Evolutionary conservation across 2,329 filamentous ascomycete species (phyloP), one percentile per base, ranked within the genome.

Genomic region (Sporothrix euskadiensis): DNA sequence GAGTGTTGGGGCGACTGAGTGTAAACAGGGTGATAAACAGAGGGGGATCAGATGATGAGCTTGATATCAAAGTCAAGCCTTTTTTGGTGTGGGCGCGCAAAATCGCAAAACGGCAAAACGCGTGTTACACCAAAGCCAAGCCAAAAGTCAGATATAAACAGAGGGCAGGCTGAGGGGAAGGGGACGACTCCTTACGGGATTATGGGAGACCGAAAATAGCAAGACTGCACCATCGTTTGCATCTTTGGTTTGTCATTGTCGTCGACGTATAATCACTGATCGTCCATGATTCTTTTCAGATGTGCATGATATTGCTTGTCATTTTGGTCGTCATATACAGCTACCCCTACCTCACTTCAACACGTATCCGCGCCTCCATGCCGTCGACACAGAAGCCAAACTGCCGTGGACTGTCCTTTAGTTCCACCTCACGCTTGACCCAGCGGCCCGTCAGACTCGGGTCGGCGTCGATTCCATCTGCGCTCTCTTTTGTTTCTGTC

Each of bases 331-430:
- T 69, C 44, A 69, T 35, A 19, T 49, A 49, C 44, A 49, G 44
- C 7, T 14, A 19, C 4, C 4, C 26, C n/a, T 49, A 74, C 26
- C 19, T 75, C 75, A 83, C 71, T 79, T 94, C 92, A 44, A 97
- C 88, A 54, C 94, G 86, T 49, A 98, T 87, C 75, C 82, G 88
- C 10, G 89, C 92, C 78, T 93, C 90, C 75, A 84, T 80, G 0
- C 91, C 90, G 79, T 97, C 94, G 73, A 98, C 89, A 81, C 91
- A 94, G 78, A 94, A 95, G 1, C 94, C 94, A 76, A 97, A 85
- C 80, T 92, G 90, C 78, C 93, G 89, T 10, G 93, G 94, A 14
- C 93, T 92, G 78, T 95, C 91, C 73, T 87, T 88, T 72, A 98
- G 85, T 81, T 94, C 91, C 44, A 94, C 90, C 81, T 97, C 93